These are phyloP conservation scores for Sporisorium exsertum DNA, from an alignment of 1,284 basidiomycete genomes.

Conservation along the genomic window DNA sequence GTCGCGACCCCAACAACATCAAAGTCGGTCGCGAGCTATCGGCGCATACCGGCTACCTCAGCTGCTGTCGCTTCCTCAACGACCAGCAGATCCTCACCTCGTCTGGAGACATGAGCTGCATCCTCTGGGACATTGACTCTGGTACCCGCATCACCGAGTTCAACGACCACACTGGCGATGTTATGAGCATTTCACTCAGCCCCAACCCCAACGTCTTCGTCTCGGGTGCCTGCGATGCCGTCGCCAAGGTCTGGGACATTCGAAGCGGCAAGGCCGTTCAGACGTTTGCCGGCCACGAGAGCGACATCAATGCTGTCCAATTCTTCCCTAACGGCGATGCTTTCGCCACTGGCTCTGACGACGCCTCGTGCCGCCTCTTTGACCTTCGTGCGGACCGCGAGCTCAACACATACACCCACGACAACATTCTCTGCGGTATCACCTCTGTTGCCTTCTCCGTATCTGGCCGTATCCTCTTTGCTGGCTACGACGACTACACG, in stretches of 20 bases:
- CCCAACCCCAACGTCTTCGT: constrained; percentile 96
- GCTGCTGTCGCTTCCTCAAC: constrained; percentile 97
- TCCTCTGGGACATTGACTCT: constrained; percentile 99
- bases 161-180: constrained; percentile 98
- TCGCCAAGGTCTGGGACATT: constrained; percentile 98
- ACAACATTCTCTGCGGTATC: constrained; percentile 98
- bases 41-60: constrained; percentile 96
- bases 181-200: constrained; percentile 90
- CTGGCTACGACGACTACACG: constrained; percentile 99
- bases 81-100: constrained; percentile 97
- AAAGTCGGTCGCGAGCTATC: constrained; percentile 83
- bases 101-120: constrained; percentile 99
- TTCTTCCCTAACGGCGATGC: constrained; percentile 99
- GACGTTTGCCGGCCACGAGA: constrained; percentile 98
- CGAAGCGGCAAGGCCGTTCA: constrained; percentile 95
- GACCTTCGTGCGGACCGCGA: constrained; percentile 98
- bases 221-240: constrained; percentile 97
- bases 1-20: constrained; percentile 69
- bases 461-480: constrained; percentile 95
- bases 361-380: constrained; percentile 96
- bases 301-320: constrained; percentile 98
- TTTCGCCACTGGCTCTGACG: constrained; percentile 98
- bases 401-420: constrained; percentile 94
- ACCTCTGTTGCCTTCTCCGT: constrained; percentile 98
- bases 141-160: constrained; percentile 95